phyloP scores from a whole-genome alignment of 257 asterid species.

The Anisodus tanguticus region DNA sequence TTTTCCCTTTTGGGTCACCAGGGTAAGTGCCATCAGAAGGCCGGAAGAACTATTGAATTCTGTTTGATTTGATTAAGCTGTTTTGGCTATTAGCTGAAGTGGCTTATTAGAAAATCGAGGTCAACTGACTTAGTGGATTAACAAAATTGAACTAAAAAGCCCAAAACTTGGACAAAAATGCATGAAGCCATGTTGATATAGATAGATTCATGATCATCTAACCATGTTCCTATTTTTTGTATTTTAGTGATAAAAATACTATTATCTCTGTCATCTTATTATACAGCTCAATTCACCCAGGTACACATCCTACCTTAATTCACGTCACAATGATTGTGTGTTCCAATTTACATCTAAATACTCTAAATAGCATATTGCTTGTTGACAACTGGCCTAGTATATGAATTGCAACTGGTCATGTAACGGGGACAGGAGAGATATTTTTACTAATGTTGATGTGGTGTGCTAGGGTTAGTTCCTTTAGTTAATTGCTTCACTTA shows the following conservation, averaged over 20 bases:
- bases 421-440: not conserved
- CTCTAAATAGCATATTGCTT: not conserved
- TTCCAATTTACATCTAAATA: not conserved
- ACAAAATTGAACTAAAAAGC: not conserved
- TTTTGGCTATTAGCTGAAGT: not conserved
- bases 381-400: not conserved
- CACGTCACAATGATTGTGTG: not conserved
- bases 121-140: not conserved
- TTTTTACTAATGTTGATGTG: not conserved
- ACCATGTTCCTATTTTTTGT: not conserved
- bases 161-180: not conserved
- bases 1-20: not conserved
- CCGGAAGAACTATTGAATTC: not conserved
- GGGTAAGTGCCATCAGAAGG: not conserved
- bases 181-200: not conserved
- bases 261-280: not conserved
- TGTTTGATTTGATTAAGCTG: not conserved
- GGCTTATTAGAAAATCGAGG: not conserved
- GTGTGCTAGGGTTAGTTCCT: not conserved
- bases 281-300: constrained; percentile 21
- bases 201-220: not conserved
- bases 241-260: not conserved
- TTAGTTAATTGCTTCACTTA: not conserved
- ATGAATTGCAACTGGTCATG: not conserved
- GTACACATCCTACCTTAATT: constrained; percentile 9